Percentiles rank a stretch among this genome's conserved stretches.
Evolutionary conservation across 2,329 filamentous ascomycete species (phyloP).

Genomic region (Diaporthe sp.): DNA sequence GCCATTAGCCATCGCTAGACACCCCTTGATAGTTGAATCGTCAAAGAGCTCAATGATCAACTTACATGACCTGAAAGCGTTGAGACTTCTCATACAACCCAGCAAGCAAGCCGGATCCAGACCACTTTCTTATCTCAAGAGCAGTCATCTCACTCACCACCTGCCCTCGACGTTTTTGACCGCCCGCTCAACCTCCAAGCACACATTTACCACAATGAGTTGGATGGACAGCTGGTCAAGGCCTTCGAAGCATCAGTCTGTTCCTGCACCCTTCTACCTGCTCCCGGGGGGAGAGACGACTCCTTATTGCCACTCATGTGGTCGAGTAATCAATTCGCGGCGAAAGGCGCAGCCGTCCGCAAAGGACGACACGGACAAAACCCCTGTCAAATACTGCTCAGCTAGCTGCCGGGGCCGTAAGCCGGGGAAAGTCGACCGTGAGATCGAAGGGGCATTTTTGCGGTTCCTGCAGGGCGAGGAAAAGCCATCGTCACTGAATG

Average conservation of each 20-base stretch:
- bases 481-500: background rate
- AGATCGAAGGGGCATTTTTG: conserved; percentile 66
- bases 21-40: background rate
- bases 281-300: conserved; percentile 59
- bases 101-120: background rate
- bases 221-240: conserved; percentile 60
- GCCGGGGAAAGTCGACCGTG: conserved; percentile 61
- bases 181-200: background rate
- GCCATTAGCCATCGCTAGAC: background rate
- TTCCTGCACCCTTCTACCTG: conserved; percentile 68
- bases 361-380: conserved; percentile 37
- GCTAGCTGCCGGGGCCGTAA: conserved; percentile 66
- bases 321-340: conserved; percentile 63
- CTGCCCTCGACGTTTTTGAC: background rate
- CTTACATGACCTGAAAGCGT: background rate
- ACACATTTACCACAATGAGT: conserved; percentile 49
- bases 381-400: conserved; percentile 68
- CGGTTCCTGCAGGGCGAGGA: conserved; percentile 47
- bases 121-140: background rate
- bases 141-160: background rate
- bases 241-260: conserved; percentile 55
- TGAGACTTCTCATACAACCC: background rate
- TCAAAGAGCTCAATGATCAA: background rate
- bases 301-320: conserved; percentile 70
- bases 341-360: conserved; percentile 41